Percentiles rank a stretch among this genome's conserved stretches.
Conservation (phyloP, 2,329 filamentous ascomycete species). For the Fusarium agapanthi region DNA sequence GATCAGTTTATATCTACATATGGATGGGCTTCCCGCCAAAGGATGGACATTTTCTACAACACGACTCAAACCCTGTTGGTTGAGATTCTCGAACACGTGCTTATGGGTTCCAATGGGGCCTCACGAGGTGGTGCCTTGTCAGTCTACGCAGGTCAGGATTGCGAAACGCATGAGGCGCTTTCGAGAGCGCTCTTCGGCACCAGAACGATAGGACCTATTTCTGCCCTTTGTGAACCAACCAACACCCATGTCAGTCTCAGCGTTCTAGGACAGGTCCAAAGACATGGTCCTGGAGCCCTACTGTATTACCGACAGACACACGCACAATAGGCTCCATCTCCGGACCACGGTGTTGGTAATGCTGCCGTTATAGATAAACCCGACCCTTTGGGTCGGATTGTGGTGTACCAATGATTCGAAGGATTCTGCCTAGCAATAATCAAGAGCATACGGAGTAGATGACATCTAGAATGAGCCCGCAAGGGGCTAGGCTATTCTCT, state of each 20-base stretch:
- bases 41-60: neutral
- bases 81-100: neutral
- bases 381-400: neutral
- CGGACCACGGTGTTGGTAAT: neutral
- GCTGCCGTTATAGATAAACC: neutral
- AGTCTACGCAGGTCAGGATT: neutral
- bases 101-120: neutral
- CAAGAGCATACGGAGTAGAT: neutral
- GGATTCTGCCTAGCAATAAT: neutral
- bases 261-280: neutral
- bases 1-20: conserved; percentile 2
- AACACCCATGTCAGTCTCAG: neutral
- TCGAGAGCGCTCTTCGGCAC: conserved; percentile 5
- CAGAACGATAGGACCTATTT: conserved; percentile 3
- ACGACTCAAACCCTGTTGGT: neutral
- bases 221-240: conserved; percentile 13
- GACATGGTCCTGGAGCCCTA: neutral
- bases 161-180: neutral
- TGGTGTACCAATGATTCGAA: neutral
- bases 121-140: neutral
- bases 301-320: neutral
- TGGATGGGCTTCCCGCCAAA: neutral
- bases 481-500: conserved; percentile 11
- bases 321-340: conserved; percentile 2
- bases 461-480: neutral